Evolutionary conservation across 1,284 basidiomycete genomes (phyloP).

Genomic region (Sporisorium sorghi): DNA sequence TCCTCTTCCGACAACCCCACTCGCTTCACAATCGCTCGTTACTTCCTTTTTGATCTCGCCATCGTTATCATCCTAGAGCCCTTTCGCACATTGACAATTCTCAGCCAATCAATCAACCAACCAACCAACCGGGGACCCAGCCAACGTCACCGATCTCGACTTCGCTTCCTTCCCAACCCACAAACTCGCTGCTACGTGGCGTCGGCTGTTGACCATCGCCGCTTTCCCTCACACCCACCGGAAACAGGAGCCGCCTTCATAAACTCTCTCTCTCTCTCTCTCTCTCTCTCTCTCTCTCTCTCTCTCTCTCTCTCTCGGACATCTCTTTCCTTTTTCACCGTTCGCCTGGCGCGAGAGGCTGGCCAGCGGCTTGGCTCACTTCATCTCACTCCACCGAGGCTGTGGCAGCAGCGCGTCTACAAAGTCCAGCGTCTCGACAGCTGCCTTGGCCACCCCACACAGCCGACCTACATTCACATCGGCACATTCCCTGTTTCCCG

Average conservation of each 20-base stretch:
- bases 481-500: background rate
- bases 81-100: too few relatives aligned
- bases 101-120: too few relatives aligned
- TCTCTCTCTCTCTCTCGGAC: background rate
- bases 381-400: slow-evolving; percentile 16
- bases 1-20: too few relatives aligned
- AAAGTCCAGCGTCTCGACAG: too few relatives aligned
- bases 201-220: slow-evolving; percentile 13
- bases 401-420: slow-evolving; percentile 15
- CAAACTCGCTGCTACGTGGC: slow-evolving; percentile 4
- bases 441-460: slow-evolving; percentile 12
- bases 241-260: slow-evolving; percentile 10
- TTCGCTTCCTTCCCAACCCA: background rate
- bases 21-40: too few relatives aligned
- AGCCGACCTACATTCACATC: background rate
- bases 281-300: too few relatives aligned
- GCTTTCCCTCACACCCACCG: slow-evolving; percentile 13
- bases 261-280: too few relatives aligned
- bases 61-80: too few relatives aligned
- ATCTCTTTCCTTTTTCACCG: slow-evolving; percentile 5
- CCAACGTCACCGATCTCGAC: background rate
- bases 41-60: too few relatives aligned
- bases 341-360: slow-evolving; percentile 13
- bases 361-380: slow-evolving; percentile 4
- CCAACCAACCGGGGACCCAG: background rate